phyloP scores from a whole-genome alignment of 75 land plant species.

The Cunninghamia lanceolata region DNA sequence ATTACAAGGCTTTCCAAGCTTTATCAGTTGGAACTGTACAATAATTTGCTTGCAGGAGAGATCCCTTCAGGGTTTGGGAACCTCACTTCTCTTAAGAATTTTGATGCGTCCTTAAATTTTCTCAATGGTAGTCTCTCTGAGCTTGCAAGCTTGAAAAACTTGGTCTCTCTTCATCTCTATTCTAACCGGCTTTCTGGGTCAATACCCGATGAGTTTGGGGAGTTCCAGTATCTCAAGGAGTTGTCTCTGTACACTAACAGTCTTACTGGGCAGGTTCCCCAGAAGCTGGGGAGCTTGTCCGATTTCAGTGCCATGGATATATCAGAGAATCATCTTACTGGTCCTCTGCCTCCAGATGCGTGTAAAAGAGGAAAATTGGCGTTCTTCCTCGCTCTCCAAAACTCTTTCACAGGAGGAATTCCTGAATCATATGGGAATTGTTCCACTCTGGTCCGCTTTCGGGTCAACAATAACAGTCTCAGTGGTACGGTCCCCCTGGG shows the following conservation, averaged over 20 bases:
- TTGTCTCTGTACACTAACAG: constrained; percentile 58
- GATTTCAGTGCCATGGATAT: constrained; percentile 62
- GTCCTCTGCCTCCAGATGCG: constrained; percentile 65
- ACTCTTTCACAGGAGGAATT: constrained; percentile 62
- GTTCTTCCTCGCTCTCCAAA: constrained; percentile 59
- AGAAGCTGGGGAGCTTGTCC: constrained; percentile 51
- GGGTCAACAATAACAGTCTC: constrained; percentile 59
- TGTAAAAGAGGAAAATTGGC: constrained; percentile 54
- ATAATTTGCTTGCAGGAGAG: constrained; percentile 47
- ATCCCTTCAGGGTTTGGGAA: constrained; percentile 61
- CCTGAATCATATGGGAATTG: constrained; percentile 73
- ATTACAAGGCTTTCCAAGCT: constrained; percentile 47
- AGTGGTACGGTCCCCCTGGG: constrained; percentile 64
- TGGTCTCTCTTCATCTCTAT: constrained; percentile 50
- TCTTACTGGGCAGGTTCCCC: constrained; percentile 57
- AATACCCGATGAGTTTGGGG: constrained; percentile 64
- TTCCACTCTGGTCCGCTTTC: constrained; percentile 43
- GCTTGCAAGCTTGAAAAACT: constrained; percentile 38
- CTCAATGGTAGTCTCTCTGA: constrained; percentile 56
- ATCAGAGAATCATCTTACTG: constrained; percentile 50
- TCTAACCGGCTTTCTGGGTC: constrained; percentile 55
- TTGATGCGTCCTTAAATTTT: constrained; percentile 55
- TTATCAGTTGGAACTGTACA: constrained; percentile 53
- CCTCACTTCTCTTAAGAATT: constrained; percentile 36
- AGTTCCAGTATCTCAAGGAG: constrained; percentile 36